phyloP scores from a whole-genome alignment of 164 flowering plant genomes.

The Buxus sempervirens region DNA sequence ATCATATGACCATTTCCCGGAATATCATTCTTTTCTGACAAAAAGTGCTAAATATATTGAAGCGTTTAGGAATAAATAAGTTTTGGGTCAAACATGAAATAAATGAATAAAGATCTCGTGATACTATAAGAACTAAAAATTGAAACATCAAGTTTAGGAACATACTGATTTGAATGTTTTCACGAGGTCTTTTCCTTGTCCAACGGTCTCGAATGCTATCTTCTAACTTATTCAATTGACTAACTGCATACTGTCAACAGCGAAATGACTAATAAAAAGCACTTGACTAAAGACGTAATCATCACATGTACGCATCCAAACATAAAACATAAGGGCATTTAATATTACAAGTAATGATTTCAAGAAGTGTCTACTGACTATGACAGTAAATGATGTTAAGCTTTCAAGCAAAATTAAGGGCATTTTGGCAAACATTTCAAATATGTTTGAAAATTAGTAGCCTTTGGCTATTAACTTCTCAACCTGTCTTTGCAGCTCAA shows the following conservation, averaged over 20 bases:
- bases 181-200: conserved; percentile 57
- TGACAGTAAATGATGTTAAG: neutral
- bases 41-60: no score
- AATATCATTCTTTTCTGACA: no score
- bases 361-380: neutral
- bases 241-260: conserved; percentile 71
- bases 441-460: no score
- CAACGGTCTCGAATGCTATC: conserved; percentile 88
- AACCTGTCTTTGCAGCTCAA: no score
- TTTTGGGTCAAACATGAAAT: neutral
- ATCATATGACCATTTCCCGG: neutral
- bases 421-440: no score
- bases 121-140: neutral
- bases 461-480: no score
- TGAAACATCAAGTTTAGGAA: conserved; percentile 7
- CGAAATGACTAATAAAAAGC: conserved; percentile 11
- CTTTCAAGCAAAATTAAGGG: no score
- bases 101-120: neutral
- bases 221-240: conserved; percentile 86
- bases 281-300: neutral
- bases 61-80: neutral
- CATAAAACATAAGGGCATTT: neutral
- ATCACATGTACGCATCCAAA: neutral
- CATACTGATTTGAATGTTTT: conserved; percentile 45
- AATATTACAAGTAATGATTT: neutral